These are phyloP conservation scores for Thymus mandschuricus DNA, from an alignment of 257 asterid genomes.

Conservation along the genomic window DNA sequence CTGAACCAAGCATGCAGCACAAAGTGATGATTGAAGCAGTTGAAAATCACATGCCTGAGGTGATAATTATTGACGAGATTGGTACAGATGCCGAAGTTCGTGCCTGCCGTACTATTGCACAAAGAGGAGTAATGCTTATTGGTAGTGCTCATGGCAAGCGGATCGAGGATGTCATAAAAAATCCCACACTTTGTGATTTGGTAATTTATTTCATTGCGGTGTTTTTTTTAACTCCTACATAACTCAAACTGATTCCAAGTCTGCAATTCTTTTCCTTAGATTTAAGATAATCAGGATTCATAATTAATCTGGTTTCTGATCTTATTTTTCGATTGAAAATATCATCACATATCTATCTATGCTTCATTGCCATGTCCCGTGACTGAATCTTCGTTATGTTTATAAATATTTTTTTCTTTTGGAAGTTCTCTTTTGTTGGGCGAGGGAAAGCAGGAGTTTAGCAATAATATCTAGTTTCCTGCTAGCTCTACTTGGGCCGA, in stretches of 20 bases:
- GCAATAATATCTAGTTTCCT: not conserved
- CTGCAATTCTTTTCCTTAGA: not conserved
- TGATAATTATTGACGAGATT: slow-evolving; percentile 79
- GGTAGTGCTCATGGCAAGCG: slow-evolving; percentile 84
- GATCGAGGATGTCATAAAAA: slow-evolving; percentile 67
- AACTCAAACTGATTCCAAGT: slow-evolving; percentile 17
- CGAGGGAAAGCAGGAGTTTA: not conserved
- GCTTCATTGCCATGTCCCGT: not conserved
- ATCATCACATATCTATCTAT: not conserved
- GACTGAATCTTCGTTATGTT: not conserved
- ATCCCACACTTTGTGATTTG: slow-evolving; percentile 65
- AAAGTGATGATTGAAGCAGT: slow-evolving; percentile 84
- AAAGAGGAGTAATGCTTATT: slow-evolving; percentile 89
- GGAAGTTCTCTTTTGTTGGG: not conserved
- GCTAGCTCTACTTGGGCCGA: not conserved
- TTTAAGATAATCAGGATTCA: not conserved
- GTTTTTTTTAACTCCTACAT: slow-evolving; percentile 2
- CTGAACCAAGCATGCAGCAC: slow-evolving; percentile 70
- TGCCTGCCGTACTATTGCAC: slow-evolving; percentile 79
- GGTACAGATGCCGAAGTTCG: slow-evolving; percentile 77
- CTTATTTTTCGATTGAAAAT: slow-evolving; percentile 1
- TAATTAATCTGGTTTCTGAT: not conserved
- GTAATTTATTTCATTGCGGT: slow-evolving; percentile 18
- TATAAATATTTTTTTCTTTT: not conserved
- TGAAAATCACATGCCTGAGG: slow-evolving; percentile 93